These are phyloP conservation scores for Cornus florida DNA, from an alignment of 148 eudicot species.

Conservation along the genomic window DNA sequence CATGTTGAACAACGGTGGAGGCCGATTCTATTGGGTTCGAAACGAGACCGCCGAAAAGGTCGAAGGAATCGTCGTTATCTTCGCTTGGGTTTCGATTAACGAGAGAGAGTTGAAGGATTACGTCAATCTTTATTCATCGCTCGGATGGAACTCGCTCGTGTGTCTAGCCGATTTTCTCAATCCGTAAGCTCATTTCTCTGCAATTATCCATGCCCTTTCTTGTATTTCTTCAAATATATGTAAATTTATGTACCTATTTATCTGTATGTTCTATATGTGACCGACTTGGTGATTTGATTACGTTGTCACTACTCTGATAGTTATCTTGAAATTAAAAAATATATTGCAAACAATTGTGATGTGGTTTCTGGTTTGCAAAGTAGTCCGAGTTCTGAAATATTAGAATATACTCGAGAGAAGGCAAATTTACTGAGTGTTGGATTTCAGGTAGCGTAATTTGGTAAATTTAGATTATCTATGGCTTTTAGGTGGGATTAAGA, in stretches of 20 bases:
- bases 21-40: conserved; percentile 42
- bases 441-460: background rate
- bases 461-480: too few relatives aligned
- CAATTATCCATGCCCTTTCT: too few relatives aligned
- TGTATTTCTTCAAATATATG: too few relatives aligned
- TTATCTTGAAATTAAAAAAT: background rate
- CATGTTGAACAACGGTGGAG: conserved; percentile 27
- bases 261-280: too few relatives aligned
- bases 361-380: background rate
- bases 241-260: too few relatives aligned
- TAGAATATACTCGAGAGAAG: background rate
- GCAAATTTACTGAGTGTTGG: background rate
- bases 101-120: conserved; percentile 38
- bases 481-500: too few relatives aligned
- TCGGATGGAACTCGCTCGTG: conserved; percentile 66
- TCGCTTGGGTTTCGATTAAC: conserved; percentile 50
- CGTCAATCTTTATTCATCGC: conserved; percentile 40
- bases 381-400: background rate
- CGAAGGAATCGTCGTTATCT: conserved; percentile 44
- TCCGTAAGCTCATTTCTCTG: conserved; percentile 1
- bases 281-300: background rate
- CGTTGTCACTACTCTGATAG: background rate
- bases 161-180: conserved; percentile 54
- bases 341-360: background rate
- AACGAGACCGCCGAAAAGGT: conserved; percentile 10